Percentiles rank a stretch among this genome's conserved stretches.
These are phyloP conservation scores for Claviceps sp. DNA, from an alignment of 2,329 filamentous ascomycete genomes.

Conservation along the genomic window DNA sequence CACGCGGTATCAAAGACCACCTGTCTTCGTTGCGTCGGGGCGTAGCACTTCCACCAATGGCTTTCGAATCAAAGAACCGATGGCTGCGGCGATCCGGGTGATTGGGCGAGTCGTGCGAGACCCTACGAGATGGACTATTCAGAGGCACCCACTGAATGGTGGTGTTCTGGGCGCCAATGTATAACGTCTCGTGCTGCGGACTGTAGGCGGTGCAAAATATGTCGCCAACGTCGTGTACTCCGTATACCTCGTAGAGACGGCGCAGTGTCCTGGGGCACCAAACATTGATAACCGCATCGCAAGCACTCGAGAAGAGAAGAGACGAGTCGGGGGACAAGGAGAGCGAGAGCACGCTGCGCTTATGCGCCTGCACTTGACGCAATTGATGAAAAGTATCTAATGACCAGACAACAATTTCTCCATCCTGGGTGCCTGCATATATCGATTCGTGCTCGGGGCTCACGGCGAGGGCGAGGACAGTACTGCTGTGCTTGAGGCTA, in stretches of 20 bases:
- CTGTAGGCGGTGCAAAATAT: constrained; percentile 94
- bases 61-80: constrained; percentile 84
- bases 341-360: constrained; percentile 78
- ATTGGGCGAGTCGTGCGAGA: constrained; percentile 46
- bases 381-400: constrained; percentile 76
- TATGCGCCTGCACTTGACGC: constrained; percentile 72
- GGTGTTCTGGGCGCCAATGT: constrained; percentile 87
- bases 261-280: constrained; percentile 71
- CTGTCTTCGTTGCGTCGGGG: constrained; percentile 54
- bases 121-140: constrained; percentile 46
- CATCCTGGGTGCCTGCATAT: constrained; percentile 85
- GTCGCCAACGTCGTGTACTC: constrained; percentile 86
- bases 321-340: constrained; percentile 62
- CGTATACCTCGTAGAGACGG: constrained; percentile 80
- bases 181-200: constrained; percentile 63
- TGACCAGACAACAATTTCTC: constrained; percentile 86
- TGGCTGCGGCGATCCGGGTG: constrained; percentile 70
- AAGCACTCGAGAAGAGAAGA: constrained; percentile 82
- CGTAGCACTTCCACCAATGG: constrained; percentile 68
- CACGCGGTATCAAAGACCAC: constrained; percentile 39
- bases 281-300: constrained; percentile 87
- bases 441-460: constrained; percentile 66
- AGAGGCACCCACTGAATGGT: constrained; percentile 87
- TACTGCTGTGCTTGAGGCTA: constrained; percentile 62
- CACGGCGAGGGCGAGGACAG: constrained; percentile 70